These are phyloP conservation scores for Syncephalis plumigaleata DNA, from an alignment of 371 early-diverging fungal species.

Conservation along the genomic window DNA sequence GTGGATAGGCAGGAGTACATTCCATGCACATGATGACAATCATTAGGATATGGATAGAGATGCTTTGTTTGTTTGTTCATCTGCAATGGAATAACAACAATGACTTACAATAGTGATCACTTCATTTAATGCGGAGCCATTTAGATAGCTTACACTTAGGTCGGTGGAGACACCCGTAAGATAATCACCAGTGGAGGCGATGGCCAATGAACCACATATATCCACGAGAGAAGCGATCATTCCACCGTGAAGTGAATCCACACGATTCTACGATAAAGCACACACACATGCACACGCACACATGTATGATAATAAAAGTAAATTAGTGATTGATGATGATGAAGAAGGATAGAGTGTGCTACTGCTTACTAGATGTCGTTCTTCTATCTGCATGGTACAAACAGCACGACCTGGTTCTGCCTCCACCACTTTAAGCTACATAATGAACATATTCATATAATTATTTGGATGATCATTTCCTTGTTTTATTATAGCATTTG, in stretches of 20 bases:
- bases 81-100: not conserved
- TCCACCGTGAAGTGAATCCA: constrained; percentile 38
- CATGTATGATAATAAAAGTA: not conserved
- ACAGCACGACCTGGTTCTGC: no score
- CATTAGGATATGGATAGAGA: no score
- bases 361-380: no score
- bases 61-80: not conserved
- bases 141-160: constrained; percentile 24
- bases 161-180: constrained; percentile 46
- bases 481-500: no score
- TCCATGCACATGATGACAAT: no score
- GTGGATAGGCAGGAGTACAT: no score
- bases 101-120: constrained; percentile 15
- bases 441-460: no score
- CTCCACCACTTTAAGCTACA: no score
- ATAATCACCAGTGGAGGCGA: constrained; percentile 33
- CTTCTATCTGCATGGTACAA: no score
- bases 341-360: no score
- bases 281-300: no score
- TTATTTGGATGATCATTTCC: no score
- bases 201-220: constrained; percentile 36
- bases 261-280: constrained; percentile 43
- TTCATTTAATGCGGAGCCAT: constrained; percentile 19
- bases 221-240: constrained; percentile 35
- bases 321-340: not conserved